Evolutionary conservation across 208 protist genomes (phyloP), one percentile per base, ranked within the genome.

Genomic region (Wallacemonas rigidus): DNA sequence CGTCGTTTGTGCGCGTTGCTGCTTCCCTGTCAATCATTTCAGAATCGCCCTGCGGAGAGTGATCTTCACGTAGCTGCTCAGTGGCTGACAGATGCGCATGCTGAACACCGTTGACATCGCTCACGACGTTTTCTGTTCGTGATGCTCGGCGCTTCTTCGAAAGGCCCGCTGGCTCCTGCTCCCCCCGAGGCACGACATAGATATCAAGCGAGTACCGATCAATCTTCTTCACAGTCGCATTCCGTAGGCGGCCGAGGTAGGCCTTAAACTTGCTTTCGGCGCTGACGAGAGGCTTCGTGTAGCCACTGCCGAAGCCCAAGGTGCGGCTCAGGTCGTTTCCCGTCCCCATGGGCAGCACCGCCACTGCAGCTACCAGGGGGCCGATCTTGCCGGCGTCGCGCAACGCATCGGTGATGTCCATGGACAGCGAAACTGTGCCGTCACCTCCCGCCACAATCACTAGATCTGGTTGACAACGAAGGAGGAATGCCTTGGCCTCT

Each of bases 251-350:
- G 1, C 69, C 3, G 3, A 91, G 26, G 0, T 77, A 39, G 39
- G 72, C 69, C 9, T 61, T 57, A 58, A 88, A 91, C 38, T 80
- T 82, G n/a, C 71, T 50, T 55, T 82, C 67, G 2, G 86, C 70
- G 9, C 84, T 71, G 17, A 40, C 6, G 3, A 79, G n/a, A 43
- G 86, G 81, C 64, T 81, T 82, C 40, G 67, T 71, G 75, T 89
- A 92, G 26, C 87, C 87, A 35, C 81, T 79, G 45, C 87, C 87
- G 67, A 89, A 89, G 53, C 87, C 87, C 12, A 92, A 67, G n/a
- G 77, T 86, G 58, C 76, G 74, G 57, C 82, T 88, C 12, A 92
- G 76, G 56, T 92, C 87, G 64, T 92, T 92, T 36, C 87, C 87
- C 7, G 87, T 92, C 51, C 87, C 87, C 79, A 92, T 82, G 36